These are phyloP conservation scores for Amanita pallidorosea DNA, from an alignment of 768 basidiomycete genomes.

Conservation along the genomic window DNA sequence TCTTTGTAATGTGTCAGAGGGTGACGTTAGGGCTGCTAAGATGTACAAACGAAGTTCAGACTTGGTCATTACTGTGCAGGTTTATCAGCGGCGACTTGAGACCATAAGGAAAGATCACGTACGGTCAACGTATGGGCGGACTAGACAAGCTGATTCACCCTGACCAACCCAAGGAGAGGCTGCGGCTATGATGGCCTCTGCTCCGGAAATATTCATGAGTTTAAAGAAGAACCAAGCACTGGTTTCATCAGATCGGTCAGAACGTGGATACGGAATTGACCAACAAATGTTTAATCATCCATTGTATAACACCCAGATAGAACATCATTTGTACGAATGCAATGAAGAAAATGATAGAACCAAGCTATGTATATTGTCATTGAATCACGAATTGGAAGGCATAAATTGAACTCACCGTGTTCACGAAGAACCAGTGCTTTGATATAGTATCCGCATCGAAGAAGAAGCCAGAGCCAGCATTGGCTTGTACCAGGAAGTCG, in stretches of 20 bases:
- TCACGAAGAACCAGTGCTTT: constrained; percentile 82
- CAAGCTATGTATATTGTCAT: constrained; percentile 29
- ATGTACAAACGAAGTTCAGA: constrained; percentile 59
- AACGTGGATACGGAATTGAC: constrained; percentile 13
- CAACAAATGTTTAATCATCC: constrained; percentile 80
- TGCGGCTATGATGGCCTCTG: constrained; percentile 87
- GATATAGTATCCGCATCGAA: constrained; percentile 54
- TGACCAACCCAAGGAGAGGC: constrained; percentile 92
- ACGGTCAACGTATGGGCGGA: constrained; percentile 71
- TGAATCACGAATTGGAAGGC: constrained; percentile 1
- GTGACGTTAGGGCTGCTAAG: background rate
- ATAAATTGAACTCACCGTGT: constrained; percentile 36
- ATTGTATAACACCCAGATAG: constrained; percentile 88
- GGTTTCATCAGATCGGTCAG: background rate
- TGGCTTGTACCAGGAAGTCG: constrained; percentile 66
- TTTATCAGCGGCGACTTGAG: background rate
- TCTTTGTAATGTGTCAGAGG: constrained; percentile 20
- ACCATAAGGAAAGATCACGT: constrained; percentile 11
- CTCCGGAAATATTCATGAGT: constrained; percentile 85
- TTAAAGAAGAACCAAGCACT: constrained; percentile 94
- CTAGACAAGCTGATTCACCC: constrained; percentile 79
- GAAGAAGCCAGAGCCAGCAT: constrained; percentile 73
- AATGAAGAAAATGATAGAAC: constrained; percentile 87
- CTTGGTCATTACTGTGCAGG: constrained; percentile 54
- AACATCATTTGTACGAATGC: constrained; percentile 90